Percentiles rank a stretch among this genome's conserved stretches.
These are phyloP conservation scores for Buddleja alternifolia DNA, from an alignment of 257 asterid genomes.

Conservation along the genomic window DNA sequence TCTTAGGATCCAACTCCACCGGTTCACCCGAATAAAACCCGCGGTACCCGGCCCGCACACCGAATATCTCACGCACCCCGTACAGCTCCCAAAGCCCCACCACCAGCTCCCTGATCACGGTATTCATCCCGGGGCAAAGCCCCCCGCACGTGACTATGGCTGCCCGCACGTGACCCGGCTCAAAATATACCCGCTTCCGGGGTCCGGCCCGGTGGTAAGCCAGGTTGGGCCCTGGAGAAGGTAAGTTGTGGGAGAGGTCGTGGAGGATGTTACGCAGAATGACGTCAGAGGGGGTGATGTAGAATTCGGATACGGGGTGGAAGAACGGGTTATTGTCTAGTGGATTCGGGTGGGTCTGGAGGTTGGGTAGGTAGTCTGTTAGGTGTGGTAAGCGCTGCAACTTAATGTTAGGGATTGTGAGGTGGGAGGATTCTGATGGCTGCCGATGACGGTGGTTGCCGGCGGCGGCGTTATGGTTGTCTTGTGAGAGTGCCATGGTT, in stretches of 20 bases:
- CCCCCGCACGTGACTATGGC: conserved; percentile 90
- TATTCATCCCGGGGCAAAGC: conserved; percentile 84
- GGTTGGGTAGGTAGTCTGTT: conserved; percentile 51
- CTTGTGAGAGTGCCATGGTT: conserved; percentile 22
- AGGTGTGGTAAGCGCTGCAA: conserved; percentile 57
- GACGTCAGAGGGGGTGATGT: conserved; percentile 63
- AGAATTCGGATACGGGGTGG: conserved; percentile 68
- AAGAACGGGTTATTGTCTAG: conserved; percentile 55
- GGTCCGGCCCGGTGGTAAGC: conserved; percentile 88
- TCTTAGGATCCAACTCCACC: conserved; percentile 49
- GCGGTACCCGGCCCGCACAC: conserved; percentile 67
- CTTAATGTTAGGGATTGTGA: conserved; percentile 36
- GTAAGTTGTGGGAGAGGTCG: conserved; percentile 43
- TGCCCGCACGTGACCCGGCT: conserved; percentile 51
- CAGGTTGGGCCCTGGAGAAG: conserved; percentile 23
- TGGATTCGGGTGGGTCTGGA: conserved; percentile 55
- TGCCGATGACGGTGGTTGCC: background rate
- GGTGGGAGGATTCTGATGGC: background rate
- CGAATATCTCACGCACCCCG: conserved; percentile 65
- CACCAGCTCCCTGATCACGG: conserved; percentile 85
- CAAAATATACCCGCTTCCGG: conserved; percentile 53
- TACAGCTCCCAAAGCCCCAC: conserved; percentile 81
- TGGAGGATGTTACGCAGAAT: conserved; percentile 63
- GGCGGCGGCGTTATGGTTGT: conserved; percentile 5
- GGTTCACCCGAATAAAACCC: conserved; percentile 65